These are phyloP conservation scores for Yamadazyma sp. DNA, from an alignment of 1,139 yeast genomes.

Conservation along the genomic window DNA sequence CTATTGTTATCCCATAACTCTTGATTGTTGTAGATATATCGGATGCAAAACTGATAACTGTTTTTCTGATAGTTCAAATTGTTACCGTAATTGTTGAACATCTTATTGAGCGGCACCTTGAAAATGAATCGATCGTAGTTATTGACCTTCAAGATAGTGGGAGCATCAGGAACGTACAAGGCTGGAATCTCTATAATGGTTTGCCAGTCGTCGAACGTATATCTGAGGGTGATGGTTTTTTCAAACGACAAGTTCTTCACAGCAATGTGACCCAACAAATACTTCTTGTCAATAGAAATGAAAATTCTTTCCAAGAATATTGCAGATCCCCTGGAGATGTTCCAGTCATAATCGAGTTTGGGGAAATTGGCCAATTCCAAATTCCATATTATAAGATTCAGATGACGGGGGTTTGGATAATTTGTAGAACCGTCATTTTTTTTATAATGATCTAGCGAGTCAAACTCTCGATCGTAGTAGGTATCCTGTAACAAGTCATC, in stretches of 20 bases:
- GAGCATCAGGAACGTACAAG: constrained; percentile 57
- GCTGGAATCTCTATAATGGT: constrained; percentile 72
- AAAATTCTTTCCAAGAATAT: constrained; percentile 68
- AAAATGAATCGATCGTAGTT: constrained; percentile 61
- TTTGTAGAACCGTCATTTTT: constrained; percentile 20
- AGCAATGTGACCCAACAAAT: constrained; percentile 70
- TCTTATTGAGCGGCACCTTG: constrained; percentile 45
- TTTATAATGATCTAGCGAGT: neutral
- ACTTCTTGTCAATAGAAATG: constrained; percentile 55
- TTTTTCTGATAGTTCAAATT: constrained; percentile 20
- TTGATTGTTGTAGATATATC: constrained; percentile 45
- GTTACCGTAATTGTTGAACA: constrained; percentile 21
- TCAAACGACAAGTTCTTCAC: constrained; percentile 68
- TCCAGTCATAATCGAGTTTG: constrained; percentile 34
- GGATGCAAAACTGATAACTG: constrained; percentile 53
- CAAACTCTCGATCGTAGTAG: neutral
- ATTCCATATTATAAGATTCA: constrained; percentile 44
- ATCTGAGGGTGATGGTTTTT: constrained; percentile 61
- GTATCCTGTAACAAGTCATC: constrained; percentile 14
- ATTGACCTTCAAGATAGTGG: constrained; percentile 49
- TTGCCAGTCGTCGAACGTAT: constrained; percentile 71
- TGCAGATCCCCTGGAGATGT: constrained; percentile 37
- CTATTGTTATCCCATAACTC: constrained; percentile 83
- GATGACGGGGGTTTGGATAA: constrained; percentile 24
- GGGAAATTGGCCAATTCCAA: constrained; percentile 50